Percentiles rank a stretch among this genome's conserved stretches.
These are phyloP conservation scores for Coniochaeta sp. DNA, from an alignment of 2,329 filamentous ascomycete genomes.

Conservation along the genomic window DNA sequence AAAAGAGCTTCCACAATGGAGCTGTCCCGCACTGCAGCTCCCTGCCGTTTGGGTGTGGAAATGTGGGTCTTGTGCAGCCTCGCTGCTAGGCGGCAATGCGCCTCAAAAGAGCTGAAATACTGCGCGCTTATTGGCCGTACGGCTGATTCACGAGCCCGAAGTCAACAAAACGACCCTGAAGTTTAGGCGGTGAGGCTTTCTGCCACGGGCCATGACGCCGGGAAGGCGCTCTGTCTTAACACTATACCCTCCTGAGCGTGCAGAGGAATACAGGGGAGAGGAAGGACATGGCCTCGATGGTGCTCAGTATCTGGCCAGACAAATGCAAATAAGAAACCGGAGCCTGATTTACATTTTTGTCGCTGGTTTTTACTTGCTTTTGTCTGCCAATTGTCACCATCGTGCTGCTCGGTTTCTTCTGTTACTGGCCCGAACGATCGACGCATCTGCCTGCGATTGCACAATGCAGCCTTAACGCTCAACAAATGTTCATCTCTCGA, in stretches of 20 bases:
- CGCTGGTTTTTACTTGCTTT: not conserved
- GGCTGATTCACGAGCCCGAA: not conserved
- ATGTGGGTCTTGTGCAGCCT: conserved; percentile 1
- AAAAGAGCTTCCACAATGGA: conserved; percentile 3
- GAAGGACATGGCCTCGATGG: not conserved
- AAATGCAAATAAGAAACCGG: not conserved
- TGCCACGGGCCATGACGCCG: not conserved
- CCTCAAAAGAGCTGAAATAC: not conserved
- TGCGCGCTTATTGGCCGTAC: not conserved
- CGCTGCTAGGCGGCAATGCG: not conserved
- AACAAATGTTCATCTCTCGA: not conserved
- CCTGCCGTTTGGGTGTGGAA: not conserved
- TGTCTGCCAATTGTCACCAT: not conserved
- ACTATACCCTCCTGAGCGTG: not conserved
- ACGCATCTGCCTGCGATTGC: not conserved
- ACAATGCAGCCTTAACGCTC: not conserved
- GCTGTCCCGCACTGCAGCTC: not conserved
- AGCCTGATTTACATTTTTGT: not conserved
- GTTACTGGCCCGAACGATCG: not conserved
- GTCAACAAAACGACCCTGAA: not conserved
- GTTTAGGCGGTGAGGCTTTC: not conserved
- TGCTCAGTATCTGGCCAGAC: not conserved
- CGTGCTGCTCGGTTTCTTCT: not conserved
- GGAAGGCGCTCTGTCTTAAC: too few relatives aligned
- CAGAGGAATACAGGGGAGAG: not conserved